Evolutionary conservation across 2,329 filamentous ascomycete species (phyloP).

Genomic region (Basipetospora chlamydospora): DNA sequence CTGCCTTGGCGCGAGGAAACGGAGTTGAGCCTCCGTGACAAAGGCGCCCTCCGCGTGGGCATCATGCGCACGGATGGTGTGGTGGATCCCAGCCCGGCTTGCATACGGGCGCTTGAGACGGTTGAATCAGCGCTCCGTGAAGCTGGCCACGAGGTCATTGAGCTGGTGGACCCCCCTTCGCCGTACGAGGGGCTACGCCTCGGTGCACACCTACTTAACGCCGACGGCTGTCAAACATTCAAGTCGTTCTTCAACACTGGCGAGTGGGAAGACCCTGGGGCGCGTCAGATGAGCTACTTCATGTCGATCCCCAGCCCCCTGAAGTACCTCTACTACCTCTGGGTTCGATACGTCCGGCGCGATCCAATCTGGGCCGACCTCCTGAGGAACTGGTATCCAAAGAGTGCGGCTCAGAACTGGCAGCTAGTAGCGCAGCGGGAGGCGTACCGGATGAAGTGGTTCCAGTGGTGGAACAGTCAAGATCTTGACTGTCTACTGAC

Average conservation of each 20-base stretch:
- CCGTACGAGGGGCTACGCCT: constrained; percentile 64
- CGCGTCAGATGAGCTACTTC: constrained; percentile 57
- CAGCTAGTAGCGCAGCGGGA: constrained; percentile 65
- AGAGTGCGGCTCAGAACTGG: constrained; percentile 70
- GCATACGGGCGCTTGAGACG: constrained; percentile 57
- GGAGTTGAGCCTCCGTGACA: constrained; percentile 42
- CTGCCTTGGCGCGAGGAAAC: constrained; percentile 59
- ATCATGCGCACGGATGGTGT: constrained; percentile 69
- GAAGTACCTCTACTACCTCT: constrained; percentile 78
- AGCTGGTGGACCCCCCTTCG: constrained; percentile 47
- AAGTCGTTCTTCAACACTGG: constrained; percentile 60
- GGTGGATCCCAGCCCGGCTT: constrained; percentile 75
- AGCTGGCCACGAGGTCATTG: constrained; percentile 62
- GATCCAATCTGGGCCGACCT: constrained; percentile 69
- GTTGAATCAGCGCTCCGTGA: constrained; percentile 53
- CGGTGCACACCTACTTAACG: constrained; percentile 67
- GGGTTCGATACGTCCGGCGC: constrained; percentile 67
- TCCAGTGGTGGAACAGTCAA: constrained; percentile 67
- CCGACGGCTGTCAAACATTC: constrained; percentile 72
- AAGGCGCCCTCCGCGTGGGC: constrained; percentile 55
- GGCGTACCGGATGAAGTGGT: constrained; percentile 62
- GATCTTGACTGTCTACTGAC: constrained; percentile 66
- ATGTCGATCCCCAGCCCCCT: constrained; percentile 59
- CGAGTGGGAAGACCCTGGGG: constrained; percentile 69
- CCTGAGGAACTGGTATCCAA: constrained; percentile 56